Base-by-base conservation (phyloP, 1,284 basidiomycete genomes). In the Ceraceosorus guamensis region DNA sequence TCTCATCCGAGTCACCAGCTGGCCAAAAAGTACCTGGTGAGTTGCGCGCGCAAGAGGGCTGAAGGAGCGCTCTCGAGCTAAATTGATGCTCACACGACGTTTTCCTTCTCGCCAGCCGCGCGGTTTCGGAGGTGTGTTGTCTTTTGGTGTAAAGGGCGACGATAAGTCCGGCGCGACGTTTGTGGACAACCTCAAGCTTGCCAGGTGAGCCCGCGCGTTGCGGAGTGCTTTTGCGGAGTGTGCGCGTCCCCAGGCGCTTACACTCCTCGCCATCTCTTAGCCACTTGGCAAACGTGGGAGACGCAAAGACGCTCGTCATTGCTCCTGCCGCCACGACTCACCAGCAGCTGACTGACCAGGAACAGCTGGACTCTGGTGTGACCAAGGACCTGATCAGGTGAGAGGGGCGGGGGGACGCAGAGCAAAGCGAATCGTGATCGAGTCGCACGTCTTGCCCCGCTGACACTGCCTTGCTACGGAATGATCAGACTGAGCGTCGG, bases 291-390 rank as follows among this genome's bases (percentile, higher is more conserved):
- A 71, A 70, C 58, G 70, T 71, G 32, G 68, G 71, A 46, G 67
- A 71, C 41, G 62, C 70, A 48, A 72, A 75, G 67, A 76, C 68
- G 30, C 68, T 76, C 48, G 67, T 73, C 58, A 75, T 76, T 60
- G 88, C 89, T 75, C 89, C 89, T 6, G 84, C 85, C 11, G 82
- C 84, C 47, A 92, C 90, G 18, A 92, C 89, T 1, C 89, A 91
- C 76, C 81, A 85, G 60, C 89, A 91, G 77, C 80, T 90, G 55
- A 81, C 80, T 3, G 80, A 79, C 32, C 83, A 83, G 59, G 88
- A 91, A 77, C 85, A 87, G 75, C 51, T 81, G 33, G 75, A 80
- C 1, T 81, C 85, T 1, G 90, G 89, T 33, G 88, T 91, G 13
- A 87, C 86, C 8, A 84, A 84, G 32, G 88, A 90, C 76, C 77